Percentiles rank a stretch among this genome's conserved stretches.
Evolutionary conservation across 371 early-diverging fungal species (phyloP).

Genomic region (Dipsacomyces acuminosporus): DNA sequence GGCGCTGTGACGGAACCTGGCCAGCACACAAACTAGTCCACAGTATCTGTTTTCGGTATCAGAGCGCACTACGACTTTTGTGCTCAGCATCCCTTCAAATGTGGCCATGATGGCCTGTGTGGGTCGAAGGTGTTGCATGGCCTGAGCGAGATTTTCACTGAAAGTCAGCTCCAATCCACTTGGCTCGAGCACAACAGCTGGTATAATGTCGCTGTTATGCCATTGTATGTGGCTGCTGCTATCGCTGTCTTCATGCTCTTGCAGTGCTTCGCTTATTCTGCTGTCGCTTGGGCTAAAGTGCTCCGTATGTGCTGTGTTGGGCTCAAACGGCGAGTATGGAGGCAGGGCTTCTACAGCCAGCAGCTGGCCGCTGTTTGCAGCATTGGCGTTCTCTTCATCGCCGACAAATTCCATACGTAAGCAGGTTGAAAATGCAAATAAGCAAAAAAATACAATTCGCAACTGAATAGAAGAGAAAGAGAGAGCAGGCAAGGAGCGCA

Average conservation of each 20-base stretch:
- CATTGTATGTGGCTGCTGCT: too few species aligned
- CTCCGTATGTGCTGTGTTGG: too few species aligned
- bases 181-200: neutral
- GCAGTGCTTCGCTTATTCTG: too few species aligned
- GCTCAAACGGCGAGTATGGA: slow-evolving; percentile 12
- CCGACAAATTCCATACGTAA: too few species aligned
- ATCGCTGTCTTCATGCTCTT: too few species aligned
- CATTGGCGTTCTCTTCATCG: neutral
- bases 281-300: too few species aligned
- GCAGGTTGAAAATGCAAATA: too few species aligned
- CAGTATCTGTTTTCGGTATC: slow-evolving; percentile 6
- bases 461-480: neutral
- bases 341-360: slow-evolving; percentile 11
- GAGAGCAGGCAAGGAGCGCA: too few species aligned
- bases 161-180: neutral
- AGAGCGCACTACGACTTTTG: slow-evolving; percentile 5
- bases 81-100: slow-evolving; percentile 6
- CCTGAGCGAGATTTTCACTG: neutral
- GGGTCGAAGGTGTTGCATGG: slow-evolving; percentile 12
- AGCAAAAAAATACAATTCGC: too few species aligned
- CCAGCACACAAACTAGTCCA: slow-evolving; percentile 3
- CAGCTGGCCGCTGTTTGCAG: too few species aligned
- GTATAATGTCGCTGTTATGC: too few species aligned
- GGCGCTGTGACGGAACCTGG: neutral
- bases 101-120: neutral